Conservation (phyloP, 1,139 yeast genomes). For the Candida sanyaensis region DNA sequence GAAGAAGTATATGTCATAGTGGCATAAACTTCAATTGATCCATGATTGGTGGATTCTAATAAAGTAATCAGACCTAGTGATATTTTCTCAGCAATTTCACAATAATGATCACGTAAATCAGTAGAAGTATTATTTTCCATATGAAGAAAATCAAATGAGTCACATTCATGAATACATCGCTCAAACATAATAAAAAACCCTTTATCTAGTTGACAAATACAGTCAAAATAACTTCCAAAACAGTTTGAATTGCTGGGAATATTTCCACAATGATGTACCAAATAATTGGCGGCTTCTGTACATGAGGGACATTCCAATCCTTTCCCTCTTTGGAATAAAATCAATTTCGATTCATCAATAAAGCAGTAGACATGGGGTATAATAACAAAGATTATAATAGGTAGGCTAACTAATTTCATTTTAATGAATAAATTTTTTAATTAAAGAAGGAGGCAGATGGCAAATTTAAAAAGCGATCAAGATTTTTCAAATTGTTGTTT, state of each 20-base stretch:
- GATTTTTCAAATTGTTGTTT: no score
- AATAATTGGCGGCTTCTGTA: neutral
- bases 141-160: neutral
- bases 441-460: no score
- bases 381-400: no score
- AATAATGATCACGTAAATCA: slow-evolving; percentile 5
- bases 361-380: neutral
- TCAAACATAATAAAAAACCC: slow-evolving; percentile 5
- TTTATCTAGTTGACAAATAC: slow-evolving; percentile 8
- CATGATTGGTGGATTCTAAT: neutral
- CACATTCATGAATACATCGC: slow-evolving; percentile 7
- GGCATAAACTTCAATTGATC: neutral
- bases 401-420: no score
- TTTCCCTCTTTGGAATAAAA: neutral
- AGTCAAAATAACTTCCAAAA: slow-evolving; percentile 1
- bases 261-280: slow-evolving; percentile 6
- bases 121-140: neutral
- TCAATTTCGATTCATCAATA: neutral
- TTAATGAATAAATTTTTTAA: no score
- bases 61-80: neutral
- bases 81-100: slow-evolving; percentile 5
- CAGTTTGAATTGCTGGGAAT: neutral
- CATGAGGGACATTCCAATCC: slow-evolving; percentile 2
- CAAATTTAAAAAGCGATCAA: no score
- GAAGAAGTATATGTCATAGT: neutral